A percentile compares a stretch with the other conserved stretches of the same genome.
These are phyloP conservation scores for Helenozyma rhizophorensis DNA, from an alignment of 805 yeast species.

Conservation along the genomic window DNA sequence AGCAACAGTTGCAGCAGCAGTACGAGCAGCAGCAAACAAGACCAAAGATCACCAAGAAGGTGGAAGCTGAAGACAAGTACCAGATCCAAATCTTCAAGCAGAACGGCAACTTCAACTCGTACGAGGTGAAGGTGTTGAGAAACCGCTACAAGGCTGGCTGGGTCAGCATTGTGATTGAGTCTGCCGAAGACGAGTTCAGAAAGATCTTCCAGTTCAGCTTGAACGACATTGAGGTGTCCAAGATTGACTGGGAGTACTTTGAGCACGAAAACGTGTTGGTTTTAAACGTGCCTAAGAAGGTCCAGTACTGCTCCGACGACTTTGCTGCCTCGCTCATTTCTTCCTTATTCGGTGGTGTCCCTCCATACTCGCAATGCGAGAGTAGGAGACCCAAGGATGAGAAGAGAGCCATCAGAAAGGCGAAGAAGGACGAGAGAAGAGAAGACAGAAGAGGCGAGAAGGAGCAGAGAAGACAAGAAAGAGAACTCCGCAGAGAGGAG, in stretches of 20 bases:
- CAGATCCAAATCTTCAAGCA: constrained; percentile 35
- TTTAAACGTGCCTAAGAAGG: constrained; percentile 32
- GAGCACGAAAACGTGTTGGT: constrained; percentile 28
- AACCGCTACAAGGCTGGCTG: constrained; percentile 6
- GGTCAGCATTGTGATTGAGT: constrained; percentile 15
- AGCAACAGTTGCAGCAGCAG: too few relatives aligned
- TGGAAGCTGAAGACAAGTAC: constrained; percentile 30
- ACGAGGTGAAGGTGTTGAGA: constrained; percentile 24
- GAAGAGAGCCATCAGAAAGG: constrained; percentile 1
- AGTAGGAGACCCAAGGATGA: constrained; percentile 1
- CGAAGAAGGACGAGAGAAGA: constrained; percentile 3
- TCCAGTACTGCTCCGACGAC: constrained; percentile 13
- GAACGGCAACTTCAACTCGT: constrained; percentile 29
- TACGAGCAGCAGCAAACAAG: constrained; percentile 7
- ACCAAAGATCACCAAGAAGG: constrained; percentile 30
- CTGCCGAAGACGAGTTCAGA: constrained; percentile 26
- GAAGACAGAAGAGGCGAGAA: constrained; percentile 3
- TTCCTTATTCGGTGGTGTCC: constrained; percentile 10
- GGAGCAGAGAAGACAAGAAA: constrained; percentile 6
- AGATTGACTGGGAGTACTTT: constrained; percentile 34
- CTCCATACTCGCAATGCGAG: not conserved
- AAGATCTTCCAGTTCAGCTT: constrained; percentile 28
- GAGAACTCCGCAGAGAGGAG: constrained; percentile 1
- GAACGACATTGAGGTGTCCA: constrained; percentile 25
- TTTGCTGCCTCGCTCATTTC: constrained; percentile 12